These are phyloP conservation scores for Xylariaceae sp. DNA, from an alignment of 2,329 filamentous ascomycete species.

Conservation along the genomic window DNA sequence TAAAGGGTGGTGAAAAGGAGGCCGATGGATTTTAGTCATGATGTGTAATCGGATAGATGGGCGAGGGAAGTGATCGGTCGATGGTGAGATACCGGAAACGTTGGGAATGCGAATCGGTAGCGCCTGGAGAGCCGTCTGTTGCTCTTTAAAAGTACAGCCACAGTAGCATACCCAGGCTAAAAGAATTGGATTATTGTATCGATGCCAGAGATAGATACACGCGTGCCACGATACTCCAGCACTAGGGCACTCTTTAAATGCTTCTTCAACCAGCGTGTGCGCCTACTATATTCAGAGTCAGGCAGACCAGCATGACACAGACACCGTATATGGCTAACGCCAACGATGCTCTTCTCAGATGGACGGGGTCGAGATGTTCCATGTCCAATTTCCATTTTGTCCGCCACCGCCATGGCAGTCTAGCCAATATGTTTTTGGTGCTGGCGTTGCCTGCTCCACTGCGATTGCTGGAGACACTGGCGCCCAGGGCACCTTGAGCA, in stretches of 20 bases:
- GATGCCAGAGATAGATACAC: background rate
- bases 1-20: background rate
- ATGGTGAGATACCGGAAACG: constrained; percentile 12
- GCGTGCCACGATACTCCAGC: background rate
- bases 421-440: constrained; percentile 31
- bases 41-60: background rate
- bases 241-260: background rate
- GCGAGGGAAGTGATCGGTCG: too few relatives aligned
- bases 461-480: constrained; percentile 42
- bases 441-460: constrained; percentile 38
- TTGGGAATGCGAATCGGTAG: constrained; percentile 1
- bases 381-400: constrained; percentile 56
- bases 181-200: background rate
- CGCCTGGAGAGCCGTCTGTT: background rate
- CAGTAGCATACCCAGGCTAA: background rate
- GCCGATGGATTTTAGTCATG: background rate
- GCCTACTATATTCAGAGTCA: constrained; percentile 81
- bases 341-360: constrained; percentile 68
- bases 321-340: constrained; percentile 76
- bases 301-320: constrained; percentile 82
- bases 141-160: too few relatives aligned
- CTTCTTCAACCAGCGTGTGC: constrained; percentile 51
- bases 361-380: constrained; percentile 57
- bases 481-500: constrained; percentile 38
- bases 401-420: constrained; percentile 46